Conservation (phyloP, 768 basidiomycete genomes). For the Suillus paluster region DNA sequence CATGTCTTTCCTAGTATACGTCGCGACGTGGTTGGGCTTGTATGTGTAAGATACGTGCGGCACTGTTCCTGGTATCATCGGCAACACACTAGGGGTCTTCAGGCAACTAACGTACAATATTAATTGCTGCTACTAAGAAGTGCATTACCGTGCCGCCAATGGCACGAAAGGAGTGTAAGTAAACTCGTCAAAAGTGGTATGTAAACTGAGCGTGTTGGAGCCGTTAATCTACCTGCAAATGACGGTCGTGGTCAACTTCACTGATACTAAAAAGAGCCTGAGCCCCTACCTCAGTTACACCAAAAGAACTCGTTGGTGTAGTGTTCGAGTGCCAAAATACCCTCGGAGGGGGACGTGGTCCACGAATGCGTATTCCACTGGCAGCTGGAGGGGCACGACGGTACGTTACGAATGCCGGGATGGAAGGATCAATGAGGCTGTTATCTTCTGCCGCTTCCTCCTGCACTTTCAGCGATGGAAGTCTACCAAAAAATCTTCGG, state of each 20-base stretch:
- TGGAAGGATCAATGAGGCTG: neutral
- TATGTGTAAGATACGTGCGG: no score
- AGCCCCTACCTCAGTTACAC: neutral
- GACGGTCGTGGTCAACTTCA: neutral
- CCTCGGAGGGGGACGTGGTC: conserved; percentile 16
- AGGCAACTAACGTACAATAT: neutral
- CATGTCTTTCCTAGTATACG: no score
- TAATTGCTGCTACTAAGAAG: neutral
- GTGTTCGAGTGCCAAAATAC: neutral
- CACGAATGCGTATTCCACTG: conserved; percentile 8
- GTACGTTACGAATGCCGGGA: neutral
- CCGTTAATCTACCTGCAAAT: neutral
- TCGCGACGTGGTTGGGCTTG: no score
- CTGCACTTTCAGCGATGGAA: neutral
- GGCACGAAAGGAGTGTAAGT: neutral
- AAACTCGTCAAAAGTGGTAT: neutral
- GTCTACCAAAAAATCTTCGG: neutral
- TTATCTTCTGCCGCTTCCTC: neutral
- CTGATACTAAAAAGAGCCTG: no score
- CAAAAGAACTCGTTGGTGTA: neutral
- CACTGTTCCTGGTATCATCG: neutral
- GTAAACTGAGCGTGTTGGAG: neutral
- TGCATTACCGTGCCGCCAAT: neutral
- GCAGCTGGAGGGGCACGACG: neutral
- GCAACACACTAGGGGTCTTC: neutral